Evolutionary conservation across 306 rosid species (phyloP), one percentile per base, ranked within the genome.

Genomic region (Adenanthera pavonina): DNA sequence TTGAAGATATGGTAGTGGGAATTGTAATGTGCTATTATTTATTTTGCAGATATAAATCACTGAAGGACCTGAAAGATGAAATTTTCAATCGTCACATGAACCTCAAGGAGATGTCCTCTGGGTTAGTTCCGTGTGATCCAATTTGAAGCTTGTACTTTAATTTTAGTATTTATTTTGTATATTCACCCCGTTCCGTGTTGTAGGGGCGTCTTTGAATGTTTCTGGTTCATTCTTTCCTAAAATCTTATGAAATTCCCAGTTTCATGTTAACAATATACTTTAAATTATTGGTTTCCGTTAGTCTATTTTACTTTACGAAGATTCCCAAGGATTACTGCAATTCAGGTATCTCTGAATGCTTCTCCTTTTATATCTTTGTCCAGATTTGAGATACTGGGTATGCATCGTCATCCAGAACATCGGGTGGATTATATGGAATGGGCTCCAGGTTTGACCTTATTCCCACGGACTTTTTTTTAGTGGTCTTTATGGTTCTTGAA

Each of bases 361-460:
- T 82, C 51, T 76, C 77, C 43, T 64, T 80, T 48, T 46, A 83
- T 67, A 81, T 82, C 81, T 84, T 79, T 56, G 47, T 89, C 48
- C 78, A 95, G 99, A 64, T 95, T 78, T 88, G 95, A 91, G 88
- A 80, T 95, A 74, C 38, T 95, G 88, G 99, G 99, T 61, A 79
- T 95, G 94, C 99, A 93, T 86, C 97, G 99, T 72, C 99, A 95
- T 86, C 89, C 94, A 60, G 98, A 95, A 82, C 99, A 89, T 82
- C 89, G 98, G 47, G 98, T 82, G 52, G 99, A 95, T 85, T 95
- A 90, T 79, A 87, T 95, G 98, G 99, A 95, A 77, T 93, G 99
- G 99, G 99, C 99, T 84, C 99, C 99, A 89, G 97, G 97, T 95
- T 89, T 84, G 93, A 78, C 72, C 47, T 69, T 53, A 72, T 81